phyloP scores from a whole-genome alignment of 2,329 filamentous ascomycete species.

The Zymoseptoria crescenta region DNA sequence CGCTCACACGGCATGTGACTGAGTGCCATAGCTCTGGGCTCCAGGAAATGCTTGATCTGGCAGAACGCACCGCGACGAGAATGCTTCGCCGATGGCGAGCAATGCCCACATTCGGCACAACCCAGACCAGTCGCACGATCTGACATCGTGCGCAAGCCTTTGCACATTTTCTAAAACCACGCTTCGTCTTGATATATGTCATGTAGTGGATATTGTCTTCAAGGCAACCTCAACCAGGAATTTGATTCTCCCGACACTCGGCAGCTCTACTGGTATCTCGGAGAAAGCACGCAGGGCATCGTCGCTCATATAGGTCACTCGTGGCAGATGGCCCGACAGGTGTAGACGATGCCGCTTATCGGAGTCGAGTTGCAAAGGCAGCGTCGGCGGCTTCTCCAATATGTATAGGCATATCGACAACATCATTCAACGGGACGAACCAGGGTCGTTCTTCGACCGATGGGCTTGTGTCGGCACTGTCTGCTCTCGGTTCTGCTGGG shows the following conservation, averaged over 20 bases:
- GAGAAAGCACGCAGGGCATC: constrained; percentile 30
- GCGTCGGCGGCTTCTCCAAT: constrained; percentile 33
- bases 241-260: constrained; percentile 32
- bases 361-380: constrained; percentile 32
- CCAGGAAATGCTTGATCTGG: constrained; percentile 36
- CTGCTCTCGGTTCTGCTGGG: constrained; percentile 9
- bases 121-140: constrained; percentile 28
- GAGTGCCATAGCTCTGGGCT: constrained; percentile 33
- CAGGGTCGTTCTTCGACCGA: constrained; percentile 31
- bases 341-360: constrained; percentile 26
- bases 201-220: constrained; percentile 35
- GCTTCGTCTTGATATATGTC: constrained; percentile 37
- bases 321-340: constrained; percentile 27
- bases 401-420: constrained; percentile 29
- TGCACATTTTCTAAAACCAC: constrained; percentile 32
- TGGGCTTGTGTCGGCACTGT: constrained; percentile 28
- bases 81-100: constrained; percentile 42
- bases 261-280: constrained; percentile 32
- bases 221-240: constrained; percentile 37
- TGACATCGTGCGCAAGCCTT: too few relatives aligned
- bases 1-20: constrained; percentile 37
- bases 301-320: constrained; percentile 29
- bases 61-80: constrained; percentile 34
- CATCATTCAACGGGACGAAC: constrained; percentile 28
- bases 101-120: constrained; percentile 39